Evolutionary conservation across 352 stramenopile genomes (phyloP), one percentile per base, ranked within the genome.

Genomic region (Thalassiosira allenii): DNA sequence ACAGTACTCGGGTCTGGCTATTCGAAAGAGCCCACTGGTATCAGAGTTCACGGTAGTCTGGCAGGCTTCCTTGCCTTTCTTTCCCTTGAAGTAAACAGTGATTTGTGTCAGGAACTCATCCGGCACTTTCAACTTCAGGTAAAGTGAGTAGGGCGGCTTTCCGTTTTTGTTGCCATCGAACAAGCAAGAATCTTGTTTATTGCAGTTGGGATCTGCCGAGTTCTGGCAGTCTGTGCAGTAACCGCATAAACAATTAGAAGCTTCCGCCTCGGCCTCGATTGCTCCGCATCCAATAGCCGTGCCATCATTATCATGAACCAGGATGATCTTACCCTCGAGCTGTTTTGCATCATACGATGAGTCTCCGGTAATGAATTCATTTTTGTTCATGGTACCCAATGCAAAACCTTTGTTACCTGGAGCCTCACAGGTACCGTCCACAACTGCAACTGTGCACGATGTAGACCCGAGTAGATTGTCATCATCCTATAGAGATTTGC

Each of bases 41-140:
- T 62, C 29, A 25, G 11, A 41, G 4, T 62, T 62, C n/a, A 62
- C 53, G 23, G 53, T 34, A 4, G 32, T 6, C 5, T 3, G 8
- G 22, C 53, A 65, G n/a, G n/a, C n/a, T n/a, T n/a, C n/a, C n/a
- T 32, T 30, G 27, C 14, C 25, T 33, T 30, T 37, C 27, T 65
- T 17, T 1, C n/a, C 58, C 58, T 68, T 68, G 58, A 68, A 68
- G 40, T 29, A 51, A n/a, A 68, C 34, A 33, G 3, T 30, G 29
- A 68, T 68, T 14, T 3, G 5, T 4, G 33, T 8, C 3, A 68
- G 23, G 23, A 30, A 9, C 29, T 23, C 22, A 22, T 23, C 5
- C 2, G 27, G 3, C 3, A 34, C 1, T 8, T 51, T 34, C 3
- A 34, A 9, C 29, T 54, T 68, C 30, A 68, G 34, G 22, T 68